phyloP scores from a whole-genome alignment of 1,139 yeast genomes.

The Magnusiomyces fungicola region DNA sequence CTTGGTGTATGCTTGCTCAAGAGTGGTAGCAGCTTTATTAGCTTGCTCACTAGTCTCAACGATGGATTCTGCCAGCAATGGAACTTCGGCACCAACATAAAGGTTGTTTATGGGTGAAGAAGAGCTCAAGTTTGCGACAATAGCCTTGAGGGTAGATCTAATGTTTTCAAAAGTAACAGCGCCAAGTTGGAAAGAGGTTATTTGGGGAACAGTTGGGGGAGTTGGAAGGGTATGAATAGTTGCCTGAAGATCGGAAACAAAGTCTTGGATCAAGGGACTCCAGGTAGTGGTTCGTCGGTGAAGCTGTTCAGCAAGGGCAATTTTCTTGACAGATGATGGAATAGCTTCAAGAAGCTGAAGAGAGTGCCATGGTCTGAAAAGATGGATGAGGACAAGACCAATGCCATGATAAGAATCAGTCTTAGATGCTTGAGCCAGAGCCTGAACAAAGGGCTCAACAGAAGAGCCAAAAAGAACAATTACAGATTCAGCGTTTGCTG shows the following conservation, averaged over 20 bases:
- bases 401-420: constrained; percentile 34
- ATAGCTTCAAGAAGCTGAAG: constrained; percentile 43
- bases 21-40: constrained; percentile 40
- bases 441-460: constrained; percentile 40
- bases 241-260: constrained; percentile 52
- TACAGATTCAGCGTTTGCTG: constrained; percentile 41
- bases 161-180: constrained; percentile 41
- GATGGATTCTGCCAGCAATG: constrained; percentile 14
- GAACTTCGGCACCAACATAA: constrained; percentile 43
- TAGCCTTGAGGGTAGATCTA: constrained; percentile 40
- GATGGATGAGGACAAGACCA: constrained; percentile 51
- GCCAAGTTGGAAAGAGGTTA: constrained; percentile 56
- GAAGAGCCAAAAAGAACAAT: constrained; percentile 58
- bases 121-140: constrained; percentile 47
- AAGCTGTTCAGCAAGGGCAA: constrained; percentile 61
- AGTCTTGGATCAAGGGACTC: constrained; percentile 68
- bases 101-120: constrained; percentile 57
- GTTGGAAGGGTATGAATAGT: constrained; percentile 39
- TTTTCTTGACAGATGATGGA: constrained; percentile 49
- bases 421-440: constrained; percentile 25
- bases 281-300: constrained; percentile 43
- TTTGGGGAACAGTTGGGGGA: constrained; percentile 29
- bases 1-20: constrained; percentile 75
- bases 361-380: constrained; percentile 66
- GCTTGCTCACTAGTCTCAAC: constrained; percentile 30